Base-by-base conservation (phyloP, 805 yeast genomes). In the Candida qinlingensis region DNA sequence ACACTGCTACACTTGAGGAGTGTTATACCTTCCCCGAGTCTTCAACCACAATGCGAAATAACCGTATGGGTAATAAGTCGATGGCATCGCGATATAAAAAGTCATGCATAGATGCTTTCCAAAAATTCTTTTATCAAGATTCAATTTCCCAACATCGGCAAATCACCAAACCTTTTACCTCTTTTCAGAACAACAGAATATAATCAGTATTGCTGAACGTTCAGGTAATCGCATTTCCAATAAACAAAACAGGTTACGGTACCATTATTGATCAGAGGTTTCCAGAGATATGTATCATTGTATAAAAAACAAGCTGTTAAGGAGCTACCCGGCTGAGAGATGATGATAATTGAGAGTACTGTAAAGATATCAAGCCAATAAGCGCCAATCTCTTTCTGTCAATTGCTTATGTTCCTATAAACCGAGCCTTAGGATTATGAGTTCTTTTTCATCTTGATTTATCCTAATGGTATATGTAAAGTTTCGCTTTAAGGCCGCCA, bases 41-140 rank as follows among this genome's bases (percentile, higher is more conserved):
- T 48, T 45, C 27, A 48, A 19, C 51, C 51, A 48, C 5, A 48
- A 19, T 10, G 41, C 27, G 19, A 45, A 45, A 25, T 48, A 39
- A 6, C 39, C 25, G 6, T 37, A 33, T 25, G 51, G 46, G 25
- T 45, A 41, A 29, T 41, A 45, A 19, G 37, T 37, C 28, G 42
- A 34, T 34, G 41, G 40, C 46, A 45, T 37, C 7, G 40, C 29
- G 4, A 45, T 48, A 29, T 48, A 48, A 8, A n/a, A 13, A 9
- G 37, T 19, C 25, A 42, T 39, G 28, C 30, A 48, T 6, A 44
- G 19, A 26, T 48, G 44, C 45, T 28, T 26, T 8, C 27, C 9
- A 6, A 48, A 36, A 11, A 44, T 41, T 33, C 44, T 42, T 34
- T 42, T 45, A 7, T 38, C 37, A 10, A 39, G n/a, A 5, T 39